Evolutionary conservation across 495 filamentous ascomycete species (phyloP), one percentile per base, ranked within the genome.

Genomic region (Penicillium flavigenum): DNA sequence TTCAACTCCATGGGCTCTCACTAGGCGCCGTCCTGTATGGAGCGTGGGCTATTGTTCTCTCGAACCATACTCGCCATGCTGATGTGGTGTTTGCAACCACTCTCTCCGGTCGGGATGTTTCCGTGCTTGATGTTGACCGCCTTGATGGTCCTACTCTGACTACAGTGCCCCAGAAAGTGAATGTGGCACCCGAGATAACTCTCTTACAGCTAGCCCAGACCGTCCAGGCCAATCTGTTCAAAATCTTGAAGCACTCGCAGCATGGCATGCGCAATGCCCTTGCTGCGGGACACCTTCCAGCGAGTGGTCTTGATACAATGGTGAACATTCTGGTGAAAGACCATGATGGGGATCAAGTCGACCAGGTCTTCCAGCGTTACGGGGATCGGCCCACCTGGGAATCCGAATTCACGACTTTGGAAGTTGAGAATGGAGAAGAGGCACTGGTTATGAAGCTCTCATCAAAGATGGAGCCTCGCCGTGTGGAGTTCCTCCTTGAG

Each of bases 71-170:
- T 14, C 54, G 58, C 9, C 65, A 58, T 20, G 53, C 65, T 11
- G 74, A 76, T 58, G 67, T 77, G n/a, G 57, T 71, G 11, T 76
- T 77, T 55, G 76, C 73, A 5, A 70, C 68, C 34, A 73, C 69
- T 16, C 51, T 78, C 19, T 69, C 75, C 8, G 77, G 77, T 4
- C 64, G 78, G 19, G 68, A 75, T 44, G 63, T 69, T 20, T 63
- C 75, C 5, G 58, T 76, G 11, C 48, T 67, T 10, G 72, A 68
- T 19, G 72, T 81, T 10, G 69, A 65, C 2, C 51, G 71, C 10
- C 63, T 81, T 16, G 61, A 72, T 32, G 78, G 72, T 9, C 77
- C 78, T 9, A 76, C 74, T 0, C 52, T 81, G n/a, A 71, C 77
- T 2, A 75, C 73, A 0, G 62, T 74, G 29, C 71, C 73, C 4